Evolutionary conservation across 2,329 filamentous ascomycete genomes (phyloP), one percentile per base, ranked within the genome.

Genomic region (Elsinoe ampelina): DNA sequence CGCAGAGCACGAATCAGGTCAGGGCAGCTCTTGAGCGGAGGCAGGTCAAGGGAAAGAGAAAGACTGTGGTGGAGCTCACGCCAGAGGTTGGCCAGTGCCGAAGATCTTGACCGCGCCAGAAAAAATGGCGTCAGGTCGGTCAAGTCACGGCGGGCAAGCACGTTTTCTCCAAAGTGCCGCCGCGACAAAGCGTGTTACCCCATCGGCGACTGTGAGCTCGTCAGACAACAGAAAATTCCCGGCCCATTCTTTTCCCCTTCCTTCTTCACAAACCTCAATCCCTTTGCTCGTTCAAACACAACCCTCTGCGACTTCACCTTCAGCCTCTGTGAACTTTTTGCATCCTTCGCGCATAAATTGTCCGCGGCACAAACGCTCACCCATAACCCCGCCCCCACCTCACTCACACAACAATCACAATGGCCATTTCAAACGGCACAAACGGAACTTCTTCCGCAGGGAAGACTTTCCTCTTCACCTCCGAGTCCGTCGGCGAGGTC

Each of bases 401-500:
- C 51, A 32, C 32, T 38, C 42, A 22, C 56, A 35, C 52, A 39
- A 38, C 26, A 43, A 22, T 19, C 52, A 55, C 39, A 47, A 63
- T 64, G 61, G 58, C 60, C 51, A 58, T 59, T 51, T 43, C 58
- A 19, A 63, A 63, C 61, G 62, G 62, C 30, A 58, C 55, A 12
- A 50, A 50, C 26, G 45, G 45, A 30, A 15, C 45, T 58, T 39
- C 50, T 57, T 55, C 52, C 58, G 35, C 59, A 22, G 61, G 58
- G 54, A 62, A 62, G 54, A 65, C 60, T 51, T 65, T 65, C 58
- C 62, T 65, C 66, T 77, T 77, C 73, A 77, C 75, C 60, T 77
- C 75, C 62, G 75, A 77, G 70, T 77, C 75, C 45, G 75, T 78
- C 59, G 75, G 75, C 58, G 72, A 74, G 64, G 72, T 83, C 71